Evolutionary conservation across 352 stramenopile genomes (phyloP).

Genomic region (Globisporangium megalacanthum): DNA sequence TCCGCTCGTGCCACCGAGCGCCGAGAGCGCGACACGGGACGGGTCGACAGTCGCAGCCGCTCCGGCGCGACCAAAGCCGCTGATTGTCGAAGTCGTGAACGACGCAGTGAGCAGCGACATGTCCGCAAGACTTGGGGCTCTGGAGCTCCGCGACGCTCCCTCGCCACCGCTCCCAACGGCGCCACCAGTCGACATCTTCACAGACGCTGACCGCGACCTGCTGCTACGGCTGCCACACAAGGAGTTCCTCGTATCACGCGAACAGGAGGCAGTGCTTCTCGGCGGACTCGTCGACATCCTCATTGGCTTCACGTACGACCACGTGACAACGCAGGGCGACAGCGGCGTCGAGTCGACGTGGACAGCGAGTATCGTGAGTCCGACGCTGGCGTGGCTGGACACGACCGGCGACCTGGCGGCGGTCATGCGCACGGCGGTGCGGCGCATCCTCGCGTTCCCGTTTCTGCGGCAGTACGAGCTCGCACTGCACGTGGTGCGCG

Average conservation of each 20-base stretch:
- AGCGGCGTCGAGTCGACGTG: constrained; percentile 95
- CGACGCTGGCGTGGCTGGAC: constrained; percentile 94
- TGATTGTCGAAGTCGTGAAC: constrained; percentile 33
- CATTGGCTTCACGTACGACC: constrained; percentile 95
- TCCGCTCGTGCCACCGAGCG: constrained; percentile 16
- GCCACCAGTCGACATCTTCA: constrained; percentile 22
- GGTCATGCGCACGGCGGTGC: constrained; percentile 67
- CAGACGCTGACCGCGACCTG: constrained; percentile 67
- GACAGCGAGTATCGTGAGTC: constrained; percentile 94
- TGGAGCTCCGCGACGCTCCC: constrained; percentile 8
- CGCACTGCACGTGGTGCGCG: constrained; percentile 62
- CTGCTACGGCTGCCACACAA: constrained; percentile 65
- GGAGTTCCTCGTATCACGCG: constrained; percentile 65
- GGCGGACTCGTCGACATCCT: constrained; percentile 92
- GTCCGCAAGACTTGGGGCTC: background rate
- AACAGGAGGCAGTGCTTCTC: constrained; percentile 58
- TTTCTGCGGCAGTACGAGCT: constrained; percentile 93
- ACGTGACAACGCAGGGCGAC: constrained; percentile 94
- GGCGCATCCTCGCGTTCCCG: constrained; percentile 94
- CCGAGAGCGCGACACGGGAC: background rate
- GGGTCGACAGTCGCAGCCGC: background rate
- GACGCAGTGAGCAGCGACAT: background rate
- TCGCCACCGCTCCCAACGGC: constrained; percentile 1
- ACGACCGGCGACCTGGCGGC: constrained; percentile 43
- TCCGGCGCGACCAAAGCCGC: constrained; percentile 2